Percentiles rank a stretch among this genome's conserved stretches.
Conservation (phyloP, 768 basidiomycete genomes). For the Podaxis pistillaris region DNA sequence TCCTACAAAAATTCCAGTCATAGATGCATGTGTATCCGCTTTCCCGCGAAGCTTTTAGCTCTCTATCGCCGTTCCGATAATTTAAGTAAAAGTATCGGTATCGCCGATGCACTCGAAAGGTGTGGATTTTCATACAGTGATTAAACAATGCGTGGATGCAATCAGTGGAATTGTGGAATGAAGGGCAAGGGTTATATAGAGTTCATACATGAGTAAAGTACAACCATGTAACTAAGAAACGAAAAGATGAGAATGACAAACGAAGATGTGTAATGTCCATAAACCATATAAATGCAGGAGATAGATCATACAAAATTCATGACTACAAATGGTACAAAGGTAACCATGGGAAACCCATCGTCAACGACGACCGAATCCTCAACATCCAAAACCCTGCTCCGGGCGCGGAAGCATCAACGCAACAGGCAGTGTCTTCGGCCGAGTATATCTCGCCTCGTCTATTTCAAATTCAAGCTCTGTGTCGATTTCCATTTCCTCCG, state of each 20-base stretch:
- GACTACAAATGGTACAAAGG: neutral
- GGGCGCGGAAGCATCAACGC: constrained; percentile 7
- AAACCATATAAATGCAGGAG: neutral
- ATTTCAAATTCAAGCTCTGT: constrained; percentile 7
- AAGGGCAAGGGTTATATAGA: neutral
- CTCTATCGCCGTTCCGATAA: no score
- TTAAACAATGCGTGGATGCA: no score
- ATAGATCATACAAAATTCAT: no score
- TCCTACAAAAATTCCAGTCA: neutral
- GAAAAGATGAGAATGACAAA: neutral
- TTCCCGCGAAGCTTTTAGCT: no score
- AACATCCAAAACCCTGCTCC: neutral
- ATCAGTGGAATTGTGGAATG: neutral
- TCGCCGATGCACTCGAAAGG: no score
- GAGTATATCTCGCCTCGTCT: constrained; percentile 2
- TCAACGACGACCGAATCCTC: neutral
- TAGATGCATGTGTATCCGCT: neutral
- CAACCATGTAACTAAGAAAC: neutral
- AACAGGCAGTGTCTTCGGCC: constrained; percentile 1
- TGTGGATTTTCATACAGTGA: no score
- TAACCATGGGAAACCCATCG: neutral
- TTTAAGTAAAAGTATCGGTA: no score
- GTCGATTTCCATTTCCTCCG: constrained; percentile 11
- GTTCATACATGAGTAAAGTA: neutral
- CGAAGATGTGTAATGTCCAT: neutral